Base-by-base conservation (phyloP, 495 filamentous ascomycete species). In the Talaromyces adpressus region DNA sequence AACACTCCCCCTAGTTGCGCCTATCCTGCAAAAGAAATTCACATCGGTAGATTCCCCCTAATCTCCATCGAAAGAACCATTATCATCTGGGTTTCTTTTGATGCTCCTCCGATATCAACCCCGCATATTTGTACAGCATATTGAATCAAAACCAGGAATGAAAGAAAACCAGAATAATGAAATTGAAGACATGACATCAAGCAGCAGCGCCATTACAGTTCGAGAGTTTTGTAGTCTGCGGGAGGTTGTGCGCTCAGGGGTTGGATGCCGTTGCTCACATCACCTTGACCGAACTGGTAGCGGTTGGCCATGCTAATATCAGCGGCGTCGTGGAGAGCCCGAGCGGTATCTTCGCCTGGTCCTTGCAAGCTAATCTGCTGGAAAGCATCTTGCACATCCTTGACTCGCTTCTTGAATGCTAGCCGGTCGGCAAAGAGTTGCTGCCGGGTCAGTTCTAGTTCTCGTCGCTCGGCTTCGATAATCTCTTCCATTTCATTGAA, bases 401-500 rank as follows among this genome's bases (percentile, higher is more conserved):
- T 81, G 14, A 97, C 89, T 62, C 92, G 82, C 76, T 90, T 89
- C 83, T 94, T 91, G 77, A 97, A 95, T 2, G 88, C 82, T 57
- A 98, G 80, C 11, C 95, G 84, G 73, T 98, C 94, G 7, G 97
- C 78, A 81, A 97, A 97, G 25, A 98, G 81, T 74, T 96, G 91
- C 72, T 96, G 92, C 12, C 94, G 85, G 3, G 89, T 89, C 57
- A 92, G 83, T 75, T 98, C 94, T 2, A 98, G 81, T 72, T 98
- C 95, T 45, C 92, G 85, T 58, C 93, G 87, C 76, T 98, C 95
- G 3, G 92, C 90, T 67, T 96, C 89, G 58, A 97, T 80, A 61
- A 96, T 87, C 57, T 87, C 80, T 70, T 98, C 94, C 84, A 98
- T 91, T 76, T 98, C 95, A 67, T 90, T 89, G 80, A 98, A 98